Percentiles rank a stretch among this genome's conserved stretches.
Evolutionary conservation across 2,329 filamentous ascomycete species (phyloP).

Genomic region (Xylariaceae sp.): DNA sequence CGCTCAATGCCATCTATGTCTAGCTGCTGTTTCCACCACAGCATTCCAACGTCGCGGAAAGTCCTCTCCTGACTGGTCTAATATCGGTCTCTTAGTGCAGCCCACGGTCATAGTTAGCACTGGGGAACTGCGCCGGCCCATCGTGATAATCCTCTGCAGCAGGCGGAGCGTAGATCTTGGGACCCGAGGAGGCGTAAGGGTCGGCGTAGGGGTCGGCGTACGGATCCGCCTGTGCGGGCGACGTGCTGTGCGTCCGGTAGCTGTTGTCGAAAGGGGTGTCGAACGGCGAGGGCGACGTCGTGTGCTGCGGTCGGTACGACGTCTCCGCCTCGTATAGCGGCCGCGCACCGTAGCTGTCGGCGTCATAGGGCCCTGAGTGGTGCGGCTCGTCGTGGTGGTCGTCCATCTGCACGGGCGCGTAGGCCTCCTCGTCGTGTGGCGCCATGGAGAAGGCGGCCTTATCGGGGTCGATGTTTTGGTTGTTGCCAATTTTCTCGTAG

Average conservation of each 20-base stretch:
- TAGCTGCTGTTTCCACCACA: too few relatives aligned
- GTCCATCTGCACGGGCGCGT: constrained; percentile 56
- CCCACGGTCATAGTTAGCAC: constrained; percentile 53
- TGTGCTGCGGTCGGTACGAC: constrained; percentile 40
- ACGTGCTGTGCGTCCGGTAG: constrained; percentile 36
- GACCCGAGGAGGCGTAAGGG: constrained; percentile 22
- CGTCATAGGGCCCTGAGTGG: constrained; percentile 25
- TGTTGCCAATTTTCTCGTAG: constrained; percentile 45
- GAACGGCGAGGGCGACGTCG: constrained; percentile 24
- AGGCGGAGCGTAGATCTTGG: constrained; percentile 34
- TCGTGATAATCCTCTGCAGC: constrained; percentile 39
- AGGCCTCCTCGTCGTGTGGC: constrained; percentile 62
- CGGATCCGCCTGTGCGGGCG: constrained; percentile 21
- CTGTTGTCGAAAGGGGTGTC: constrained; percentile 38
- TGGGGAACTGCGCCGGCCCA: constrained; percentile 50
- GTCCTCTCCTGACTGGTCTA: too few relatives aligned
- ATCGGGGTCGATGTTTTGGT: constrained; percentile 59
- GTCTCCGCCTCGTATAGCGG: constrained; percentile 47
- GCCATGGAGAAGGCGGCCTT: constrained; percentile 66
- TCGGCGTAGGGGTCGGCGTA: constrained; percentile 24
- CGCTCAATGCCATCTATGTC: too few relatives aligned
- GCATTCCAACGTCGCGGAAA: too few relatives aligned
- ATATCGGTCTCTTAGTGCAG: constrained; percentile 28
- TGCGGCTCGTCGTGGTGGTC: constrained; percentile 42
- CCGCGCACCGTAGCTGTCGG: constrained; percentile 27